Base-by-base conservation (phyloP, 192 early-diverging fungal genomes). In the Backusella luteola region DNA sequence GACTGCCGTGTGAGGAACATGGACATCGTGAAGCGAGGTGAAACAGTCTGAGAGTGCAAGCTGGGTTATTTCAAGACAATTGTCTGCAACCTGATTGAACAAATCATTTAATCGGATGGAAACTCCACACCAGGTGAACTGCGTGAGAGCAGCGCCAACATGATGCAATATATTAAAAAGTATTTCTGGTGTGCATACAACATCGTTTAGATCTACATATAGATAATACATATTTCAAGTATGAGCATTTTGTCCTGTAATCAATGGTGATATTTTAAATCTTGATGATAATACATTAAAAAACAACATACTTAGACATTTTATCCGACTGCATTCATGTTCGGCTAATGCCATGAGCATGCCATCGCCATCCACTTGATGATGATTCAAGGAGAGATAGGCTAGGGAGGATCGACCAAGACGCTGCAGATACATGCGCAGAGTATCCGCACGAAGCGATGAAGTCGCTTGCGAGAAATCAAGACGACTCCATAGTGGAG, bases 11-110 rank as follows among this genome's bases (percentile, higher is more conserved):
- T 29, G 21, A 29, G 23, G 39, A 17, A 46, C 3, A 32, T n/a
- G 42, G 8, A 46, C 26, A 14, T 46, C 42, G 8, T 26, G 42
- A 3, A 71, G 75, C 2, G 75, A 69, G 1, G 76, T 73, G 34
- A 78, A 78, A 52, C 77, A 78, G 15, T 78, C 77, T 21, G 67
- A 42, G 12, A 78, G 23, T 14, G 29, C 34, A n/a, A 78, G 67
- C 9, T 36, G 44, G 0, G 36, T 69, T 19, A 78, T 23, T 9
- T 67, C 21, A 34, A n/a, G 12, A 56, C 72, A 78, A 6, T 17
- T 39, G 2, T 69, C 29, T 3, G 77, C n/a, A 8, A 78, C 5
- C 0, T 39, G 19, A 21, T 63, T 26, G 7, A 78, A 49, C 8
- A 78, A 8, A 35, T 73, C 77, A 46, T 78, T 35, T 32, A 78